Evolutionary conservation across 495 filamentous ascomycete genomes (phyloP).

Genomic region (Daldinia grandis): DNA sequence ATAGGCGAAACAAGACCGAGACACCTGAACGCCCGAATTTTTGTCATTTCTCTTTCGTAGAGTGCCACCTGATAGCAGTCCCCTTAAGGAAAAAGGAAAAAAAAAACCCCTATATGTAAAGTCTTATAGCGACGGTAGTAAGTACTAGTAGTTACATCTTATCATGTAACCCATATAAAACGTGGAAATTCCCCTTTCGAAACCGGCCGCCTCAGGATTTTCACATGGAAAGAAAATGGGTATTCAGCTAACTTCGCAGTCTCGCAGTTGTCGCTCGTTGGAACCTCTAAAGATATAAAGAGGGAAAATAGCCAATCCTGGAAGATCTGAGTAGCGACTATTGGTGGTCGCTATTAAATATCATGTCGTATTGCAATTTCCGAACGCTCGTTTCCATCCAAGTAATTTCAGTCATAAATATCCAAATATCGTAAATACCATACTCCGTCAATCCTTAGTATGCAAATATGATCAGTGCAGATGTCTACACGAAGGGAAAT

Average conservation of each 20-base stretch:
- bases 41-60: constrained; percentile 8
- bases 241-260: constrained; percentile 27
- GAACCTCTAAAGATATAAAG: neutral
- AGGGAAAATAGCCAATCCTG: constrained; percentile 9
- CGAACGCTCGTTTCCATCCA: constrained; percentile 32
- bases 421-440: constrained; percentile 36
- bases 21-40: constrained; percentile 26
- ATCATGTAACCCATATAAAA: constrained; percentile 5
- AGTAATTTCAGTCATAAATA: constrained; percentile 29
- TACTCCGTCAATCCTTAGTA: constrained; percentile 30
- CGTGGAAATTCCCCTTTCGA: constrained; percentile 6
- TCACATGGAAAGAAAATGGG: constrained; percentile 11
- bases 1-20: neutral
- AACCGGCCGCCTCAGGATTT: constrained; percentile 14
- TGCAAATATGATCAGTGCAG: constrained; percentile 31
- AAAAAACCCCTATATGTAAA: constrained; percentile 28
- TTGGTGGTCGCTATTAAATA: constrained; percentile 14
- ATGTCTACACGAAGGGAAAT: constrained; percentile 9
- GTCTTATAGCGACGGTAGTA: constrained; percentile 17
- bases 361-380: constrained; percentile 37
- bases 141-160: constrained; percentile 16
- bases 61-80: constrained; percentile 11
- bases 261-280: constrained; percentile 7
- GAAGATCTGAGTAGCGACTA: neutral
- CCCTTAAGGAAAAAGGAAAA: neutral